Evolutionary conservation across 75 land plant species (phyloP), one percentile per base, ranked within the genome.

Genomic region (Cupressus sempervirens): DNA sequence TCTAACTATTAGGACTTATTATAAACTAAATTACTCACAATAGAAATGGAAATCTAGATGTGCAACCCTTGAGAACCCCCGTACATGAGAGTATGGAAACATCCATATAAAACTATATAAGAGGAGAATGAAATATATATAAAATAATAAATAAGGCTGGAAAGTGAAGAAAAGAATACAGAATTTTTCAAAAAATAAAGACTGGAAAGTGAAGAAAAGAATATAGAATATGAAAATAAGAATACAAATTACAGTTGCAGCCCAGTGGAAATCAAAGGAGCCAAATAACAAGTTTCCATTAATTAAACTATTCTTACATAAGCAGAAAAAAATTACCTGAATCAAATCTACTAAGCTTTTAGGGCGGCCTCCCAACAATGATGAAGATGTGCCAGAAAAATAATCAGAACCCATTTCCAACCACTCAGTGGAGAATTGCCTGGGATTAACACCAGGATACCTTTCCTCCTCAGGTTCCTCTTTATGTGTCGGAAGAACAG

Each of bases 381-480:
- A 32, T 58, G 83, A 9, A 36, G 84, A 88, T 35, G 84, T 85
- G 32, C 83, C 87, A 62, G 90, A 46, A 23, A 87, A 26, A 50
- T 74, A 54, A 23, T 76, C 89, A 40, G 68, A 7, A 58, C 83
- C 84, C 73, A 50, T 90, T 53, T 89, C 93, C 70, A 83, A 34
- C 90, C 88, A 83, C 41, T 89, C 87, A 88, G 91, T 89, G 50
- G 80, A 85, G 83, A 86, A 85, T 72, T 80, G 87, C 7, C 48
- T 87, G 46, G 85, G 40, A 50, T 85, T 77, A 20, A 82, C 86
- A 36, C 84, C 70, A 23, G 94, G 91, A 65, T 93, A 89, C 41
- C 82, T 92, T 23, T 90, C 95, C 46, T 96, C 97, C 77, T 96
- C 98, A 80, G 91, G 88, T 88, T 96, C 98, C 89, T 96, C 98